These are phyloP conservation scores for Talaromyces adpressus DNA, from an alignment of 495 filamentous ascomycete genomes.

Conservation along the genomic window DNA sequence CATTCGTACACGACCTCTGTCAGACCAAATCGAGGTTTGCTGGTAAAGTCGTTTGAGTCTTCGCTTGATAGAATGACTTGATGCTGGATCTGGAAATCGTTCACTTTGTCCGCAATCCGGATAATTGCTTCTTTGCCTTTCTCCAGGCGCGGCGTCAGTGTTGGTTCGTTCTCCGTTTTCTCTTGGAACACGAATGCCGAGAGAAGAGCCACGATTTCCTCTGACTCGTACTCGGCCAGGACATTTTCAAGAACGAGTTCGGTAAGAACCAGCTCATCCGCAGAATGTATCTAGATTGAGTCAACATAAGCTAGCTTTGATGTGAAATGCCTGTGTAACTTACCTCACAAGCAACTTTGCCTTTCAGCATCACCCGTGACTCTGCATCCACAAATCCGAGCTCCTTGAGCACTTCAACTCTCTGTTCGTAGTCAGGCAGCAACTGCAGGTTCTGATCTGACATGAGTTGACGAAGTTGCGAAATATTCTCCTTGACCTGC, in stretches of 20 bases:
- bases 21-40: slow-evolving; percentile 78
- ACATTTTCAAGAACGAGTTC: slow-evolving; percentile 96
- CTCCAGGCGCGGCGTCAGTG: slow-evolving; percentile 76
- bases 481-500: slow-evolving; percentile 86
- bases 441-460: slow-evolving; percentile 96
- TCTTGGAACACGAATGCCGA: slow-evolving; percentile 98
- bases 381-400: slow-evolving; percentile 82
- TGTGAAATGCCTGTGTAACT: not conserved
- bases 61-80: slow-evolving; percentile 88
- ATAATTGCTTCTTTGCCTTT: slow-evolving; percentile 81
- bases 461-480: slow-evolving; percentile 74
- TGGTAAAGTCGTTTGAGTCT: slow-evolving; percentile 87
- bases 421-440: slow-evolving; percentile 96
- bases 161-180: slow-evolving; percentile 80
- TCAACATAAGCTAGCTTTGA: not conserved
- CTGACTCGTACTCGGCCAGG: slow-evolving; percentile 88
- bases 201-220: slow-evolving; percentile 91
- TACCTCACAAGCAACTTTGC: slow-evolving; percentile 93
- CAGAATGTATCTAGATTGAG: slow-evolving; percentile 68
- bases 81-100: slow-evolving; percentile 73
- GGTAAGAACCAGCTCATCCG: slow-evolving; percentile 94
- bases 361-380: slow-evolving; percentile 84
- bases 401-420: slow-evolving; percentile 84
- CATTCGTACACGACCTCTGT: slow-evolving; percentile 98
- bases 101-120: slow-evolving; percentile 82